Evolutionary conservation across 2,329 filamentous ascomycete genomes (phyloP).

Genomic region (Shiraia sp.): DNA sequence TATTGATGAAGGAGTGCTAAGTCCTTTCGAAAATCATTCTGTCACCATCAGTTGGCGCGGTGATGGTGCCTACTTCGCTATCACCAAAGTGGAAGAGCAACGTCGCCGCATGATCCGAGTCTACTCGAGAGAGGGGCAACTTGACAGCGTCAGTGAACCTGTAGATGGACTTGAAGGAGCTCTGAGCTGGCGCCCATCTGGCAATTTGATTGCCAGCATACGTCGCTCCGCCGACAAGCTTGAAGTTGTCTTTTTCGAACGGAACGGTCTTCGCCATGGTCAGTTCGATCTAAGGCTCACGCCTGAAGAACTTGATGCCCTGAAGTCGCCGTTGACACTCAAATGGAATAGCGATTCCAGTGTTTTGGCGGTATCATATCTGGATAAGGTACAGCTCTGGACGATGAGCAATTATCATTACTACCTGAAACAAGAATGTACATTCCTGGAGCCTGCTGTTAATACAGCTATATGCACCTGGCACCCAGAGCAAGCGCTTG

Average conservation of each 20-base stretch:
- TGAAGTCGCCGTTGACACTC: constrained; percentile 65
- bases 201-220: constrained; percentile 87
- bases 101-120: constrained; percentile 81
- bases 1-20: constrained; percentile 80
- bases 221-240: constrained; percentile 71
- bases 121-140: constrained; percentile 84
- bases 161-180: constrained; percentile 87
- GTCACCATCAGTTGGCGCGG: constrained; percentile 89
- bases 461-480: constrained; percentile 53
- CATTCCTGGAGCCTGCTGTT: constrained; percentile 24
- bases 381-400: constrained; percentile 84
- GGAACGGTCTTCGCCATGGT: constrained; percentile 95
- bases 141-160: constrained; percentile 93
- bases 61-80: constrained; percentile 86
- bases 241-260: constrained; percentile 92
- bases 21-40: constrained; percentile 70
- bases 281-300: constrained; percentile 79
- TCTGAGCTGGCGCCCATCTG: constrained; percentile 87
- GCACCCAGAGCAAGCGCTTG: constrained; percentile 84
- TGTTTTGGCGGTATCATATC: constrained; percentile 79
- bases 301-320: constrained; percentile 59
- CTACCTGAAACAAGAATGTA: constrained; percentile 91
- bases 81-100: constrained; percentile 75
- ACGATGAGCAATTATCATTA: constrained; percentile 98
- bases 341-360: constrained; percentile 93